A percentile compares a stretch with the other conserved stretches of the same genome.
Conservation (phyloP, 805 yeast genomes). For the Saccharomyces kudriavzevii region DNA sequence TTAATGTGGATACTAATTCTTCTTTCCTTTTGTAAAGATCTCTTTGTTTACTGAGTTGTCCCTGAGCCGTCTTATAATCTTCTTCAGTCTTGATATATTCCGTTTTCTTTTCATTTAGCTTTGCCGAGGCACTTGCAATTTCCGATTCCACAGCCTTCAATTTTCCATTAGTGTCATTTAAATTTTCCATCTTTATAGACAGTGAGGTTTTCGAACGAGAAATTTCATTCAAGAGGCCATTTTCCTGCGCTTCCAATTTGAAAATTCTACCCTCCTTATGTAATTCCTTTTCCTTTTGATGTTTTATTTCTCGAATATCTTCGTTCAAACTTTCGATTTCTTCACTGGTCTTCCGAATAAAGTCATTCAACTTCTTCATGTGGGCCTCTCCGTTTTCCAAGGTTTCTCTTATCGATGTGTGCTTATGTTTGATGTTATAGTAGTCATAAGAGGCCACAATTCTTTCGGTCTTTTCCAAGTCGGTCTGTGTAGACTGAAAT, state of each 20-base stretch:
- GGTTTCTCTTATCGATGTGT: slow-evolving; percentile 37
- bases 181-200: slow-evolving; percentile 49
- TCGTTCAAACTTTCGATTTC: slow-evolving; percentile 55
- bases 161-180: slow-evolving; percentile 30
- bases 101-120: slow-evolving; percentile 30
- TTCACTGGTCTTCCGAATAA: slow-evolving; percentile 38
- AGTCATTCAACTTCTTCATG: slow-evolving; percentile 36
- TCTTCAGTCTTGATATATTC: slow-evolving; percentile 37
- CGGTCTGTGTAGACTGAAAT: slow-evolving; percentile 75
- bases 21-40: slow-evolving; percentile 50
- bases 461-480: slow-evolving; percentile 64
- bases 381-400: slow-evolving; percentile 36
- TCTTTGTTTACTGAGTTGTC: slow-evolving; percentile 38
- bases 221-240: slow-evolving; percentile 48
- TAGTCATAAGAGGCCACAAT: slow-evolving; percentile 76
- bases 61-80: slow-evolving; percentile 39
- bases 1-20: slow-evolving; percentile 70
- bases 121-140: slow-evolving; percentile 29
- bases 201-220: slow-evolving; percentile 61
- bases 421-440: slow-evolving; percentile 34
- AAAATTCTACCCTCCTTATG: slow-evolving; percentile 53
- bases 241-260: slow-evolving; percentile 51
- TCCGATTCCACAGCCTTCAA: slow-evolving; percentile 23
- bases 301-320: slow-evolving; percentile 49
- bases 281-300: slow-evolving; percentile 48